phyloP scores from a whole-genome alignment of 495 filamentous ascomycete genomes.

The Cercophora scortea region DNA sequence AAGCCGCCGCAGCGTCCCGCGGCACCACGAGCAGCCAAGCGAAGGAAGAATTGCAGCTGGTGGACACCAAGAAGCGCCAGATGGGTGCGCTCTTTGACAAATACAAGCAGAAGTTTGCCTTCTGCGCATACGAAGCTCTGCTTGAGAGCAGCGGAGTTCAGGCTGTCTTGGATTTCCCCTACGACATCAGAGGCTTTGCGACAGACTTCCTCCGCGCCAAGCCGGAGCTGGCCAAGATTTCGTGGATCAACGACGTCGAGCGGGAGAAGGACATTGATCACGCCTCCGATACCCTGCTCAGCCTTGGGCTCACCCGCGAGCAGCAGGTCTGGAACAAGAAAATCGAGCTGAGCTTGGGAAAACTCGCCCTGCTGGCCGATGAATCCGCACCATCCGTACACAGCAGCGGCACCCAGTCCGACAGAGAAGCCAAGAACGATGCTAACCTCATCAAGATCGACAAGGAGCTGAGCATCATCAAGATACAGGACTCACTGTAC shows the following conservation, averaged over 20 bases:
- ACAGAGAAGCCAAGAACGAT: slow-evolving; percentile 19
- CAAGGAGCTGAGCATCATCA: slow-evolving; percentile 53
- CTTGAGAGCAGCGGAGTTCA: slow-evolving; percentile 58
- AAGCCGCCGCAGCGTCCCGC: slow-evolving; percentile 12
- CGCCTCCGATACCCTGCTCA: slow-evolving; percentile 59
- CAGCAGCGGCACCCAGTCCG: slow-evolving; percentile 26
- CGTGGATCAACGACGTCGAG: slow-evolving; percentile 89
- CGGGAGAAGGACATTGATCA: slow-evolving; percentile 61
- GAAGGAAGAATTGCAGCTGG: slow-evolving; percentile 19
- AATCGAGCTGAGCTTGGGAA: slow-evolving; percentile 80
- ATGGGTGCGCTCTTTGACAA: slow-evolving; percentile 57
- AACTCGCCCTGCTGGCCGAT: slow-evolving; percentile 66
- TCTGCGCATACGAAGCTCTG: slow-evolving; percentile 68
- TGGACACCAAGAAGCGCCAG: slow-evolving; percentile 26
- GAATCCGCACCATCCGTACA: slow-evolving; percentile 24
- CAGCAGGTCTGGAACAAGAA: slow-evolving; percentile 81
- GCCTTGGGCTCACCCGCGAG: slow-evolving; percentile 58
- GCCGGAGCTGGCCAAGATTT: slow-evolving; percentile 62
- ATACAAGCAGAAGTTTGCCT: slow-evolving; percentile 71
- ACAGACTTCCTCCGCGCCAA: slow-evolving; percentile 68
- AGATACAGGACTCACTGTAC: slow-evolving; percentile 69
- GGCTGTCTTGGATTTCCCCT: slow-evolving; percentile 57
- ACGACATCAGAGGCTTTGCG: slow-evolving; percentile 53
- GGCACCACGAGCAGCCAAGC: slow-evolving; percentile 13
- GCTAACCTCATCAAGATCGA: slow-evolving; percentile 43